phyloP scores from a whole-genome alignment of 2,329 filamentous ascomycete genomes.

The Penicillium sp. region DNA sequence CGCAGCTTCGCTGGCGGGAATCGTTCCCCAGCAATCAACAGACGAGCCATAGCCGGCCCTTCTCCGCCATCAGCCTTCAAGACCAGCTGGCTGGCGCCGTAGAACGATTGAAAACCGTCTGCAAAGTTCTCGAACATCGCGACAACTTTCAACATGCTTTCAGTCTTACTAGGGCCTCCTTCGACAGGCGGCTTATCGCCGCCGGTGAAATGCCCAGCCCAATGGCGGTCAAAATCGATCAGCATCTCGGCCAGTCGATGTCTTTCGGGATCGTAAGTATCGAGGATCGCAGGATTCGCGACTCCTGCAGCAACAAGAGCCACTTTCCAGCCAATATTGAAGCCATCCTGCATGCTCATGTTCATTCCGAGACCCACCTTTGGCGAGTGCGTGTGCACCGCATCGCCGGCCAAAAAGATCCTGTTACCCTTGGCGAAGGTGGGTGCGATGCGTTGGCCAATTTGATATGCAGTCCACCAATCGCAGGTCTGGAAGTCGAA shows the following conservation, averaged over 20 bases:
- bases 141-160: conserved; percentile 16
- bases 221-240: conserved; percentile 60
- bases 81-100: conserved; percentile 16
- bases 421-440: conserved; percentile 16
- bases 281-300: conserved; percentile 42
- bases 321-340: conserved; percentile 59
- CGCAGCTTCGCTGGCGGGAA: conserved; percentile 15
- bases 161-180: conserved; percentile 9
- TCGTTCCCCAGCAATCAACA: conserved; percentile 17
- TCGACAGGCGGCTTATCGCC: not conserved
- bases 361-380: conserved; percentile 27
- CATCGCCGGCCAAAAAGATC: conserved; percentile 24
- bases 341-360: conserved; percentile 51
- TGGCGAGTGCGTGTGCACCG: conserved; percentile 25
- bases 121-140: conserved; percentile 21
- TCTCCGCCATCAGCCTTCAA: conserved; percentile 8
- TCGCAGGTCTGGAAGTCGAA: conserved; percentile 21
- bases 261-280: conserved; percentile 55
- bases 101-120: conserved; percentile 18
- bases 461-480: conserved; percentile 26
- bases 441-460: conserved; percentile 22
- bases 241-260: conserved; percentile 63
- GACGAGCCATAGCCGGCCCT: conserved; percentile 1
- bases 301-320: conserved; percentile 47
- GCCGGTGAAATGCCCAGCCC: conserved; percentile 20